A percentile compares a stretch with the other conserved stretches of the same genome.
Evolutionary conservation across 345 rosid genomes (phyloP).

Genomic region (Arabidopsis arenosa): DNA sequence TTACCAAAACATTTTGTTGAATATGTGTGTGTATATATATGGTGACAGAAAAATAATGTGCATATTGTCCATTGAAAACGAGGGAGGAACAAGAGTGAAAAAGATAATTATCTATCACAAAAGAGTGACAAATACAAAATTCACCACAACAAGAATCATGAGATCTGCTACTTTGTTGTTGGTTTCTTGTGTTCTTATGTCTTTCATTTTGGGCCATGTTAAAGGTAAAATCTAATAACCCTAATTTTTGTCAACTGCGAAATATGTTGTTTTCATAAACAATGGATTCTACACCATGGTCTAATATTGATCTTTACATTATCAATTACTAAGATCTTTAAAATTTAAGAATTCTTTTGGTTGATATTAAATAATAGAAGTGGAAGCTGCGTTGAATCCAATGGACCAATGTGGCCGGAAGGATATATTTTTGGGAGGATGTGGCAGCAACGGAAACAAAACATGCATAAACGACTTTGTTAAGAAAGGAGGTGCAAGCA

Average conservation of each 20-base stretch:
- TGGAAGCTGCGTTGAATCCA: conserved; percentile 10
- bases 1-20: not conserved
- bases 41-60: not conserved
- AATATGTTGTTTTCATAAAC: not conserved
- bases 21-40: not conserved
- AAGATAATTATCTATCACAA: not conserved
- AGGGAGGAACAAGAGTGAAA: not conserved
- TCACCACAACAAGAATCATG: not conserved
- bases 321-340: not conserved
- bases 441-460: conserved; percentile 28
- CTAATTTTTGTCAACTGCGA: not conserved
- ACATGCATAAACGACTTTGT: conserved; percentile 39
- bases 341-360: not conserved
- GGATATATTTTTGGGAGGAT: conserved; percentile 31
- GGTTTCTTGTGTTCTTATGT: conserved; percentile 28
- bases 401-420: conserved; percentile 9
- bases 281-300: not conserved
- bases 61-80: not conserved
- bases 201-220: not conserved
- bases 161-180: conserved; percentile 23
- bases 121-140: not conserved
- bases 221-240: conserved; percentile 14
- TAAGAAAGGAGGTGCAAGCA: conserved; percentile 25
- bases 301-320: not conserved
- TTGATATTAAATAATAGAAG: conserved; percentile 28